These are phyloP conservation scores for Eucalyptus albens DNA, from an alignment of 345 rosid species.

Conservation along the genomic window DNA sequence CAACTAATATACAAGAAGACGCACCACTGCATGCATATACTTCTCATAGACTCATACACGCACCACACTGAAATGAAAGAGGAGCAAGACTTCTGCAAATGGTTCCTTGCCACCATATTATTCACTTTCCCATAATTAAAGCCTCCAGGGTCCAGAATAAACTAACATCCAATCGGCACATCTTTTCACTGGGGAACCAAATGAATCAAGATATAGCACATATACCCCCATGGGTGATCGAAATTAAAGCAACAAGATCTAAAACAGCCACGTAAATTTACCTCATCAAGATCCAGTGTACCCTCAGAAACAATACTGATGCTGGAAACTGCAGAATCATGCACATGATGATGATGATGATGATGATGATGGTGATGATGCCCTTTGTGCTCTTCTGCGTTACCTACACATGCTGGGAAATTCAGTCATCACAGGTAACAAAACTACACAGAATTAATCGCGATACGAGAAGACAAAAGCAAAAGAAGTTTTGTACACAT, in stretches of 20 bases:
- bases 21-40: too few relatives aligned
- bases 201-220: background rate
- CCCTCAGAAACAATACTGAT: constrained; percentile 63
- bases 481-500: background rate
- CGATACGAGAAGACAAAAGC: background rate
- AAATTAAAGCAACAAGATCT: background rate
- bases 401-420: background rate
- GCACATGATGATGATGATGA: constrained; percentile 42
- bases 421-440: background rate
- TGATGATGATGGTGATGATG: constrained; percentile 1
- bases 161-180: background rate
- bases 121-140: background rate
- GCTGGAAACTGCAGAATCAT: constrained; percentile 65
- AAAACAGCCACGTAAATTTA: background rate
- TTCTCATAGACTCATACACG: too few relatives aligned
- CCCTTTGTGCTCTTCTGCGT: constrained; percentile 23
- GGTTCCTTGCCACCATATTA: background rate
- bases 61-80: too few relatives aligned
- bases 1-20: too few relatives aligned
- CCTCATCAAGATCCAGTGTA: constrained; percentile 71
- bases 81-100: too few relatives aligned
- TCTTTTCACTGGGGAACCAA: background rate
- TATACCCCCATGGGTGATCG: background rate
- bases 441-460: background rate
- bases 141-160: background rate